phyloP scores from a whole-genome alignment of 129 eudicot species.

The Flaveria trinervia region DNA sequence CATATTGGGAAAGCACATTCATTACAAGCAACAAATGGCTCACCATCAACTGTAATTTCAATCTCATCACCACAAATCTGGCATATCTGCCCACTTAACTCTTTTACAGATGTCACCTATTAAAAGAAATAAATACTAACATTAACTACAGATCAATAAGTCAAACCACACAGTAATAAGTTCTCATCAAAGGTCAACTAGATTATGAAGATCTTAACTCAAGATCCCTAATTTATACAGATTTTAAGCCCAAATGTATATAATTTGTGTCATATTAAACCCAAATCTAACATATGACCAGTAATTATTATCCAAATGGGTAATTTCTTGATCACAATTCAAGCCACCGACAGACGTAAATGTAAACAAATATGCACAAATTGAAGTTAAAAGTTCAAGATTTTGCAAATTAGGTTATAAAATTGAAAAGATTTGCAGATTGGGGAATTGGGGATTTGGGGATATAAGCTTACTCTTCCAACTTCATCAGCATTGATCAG shows the following conservation, averaged over 20 bases:
- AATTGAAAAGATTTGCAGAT: conserved; percentile 19
- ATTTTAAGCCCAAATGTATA: background rate
- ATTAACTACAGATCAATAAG: conserved; percentile 30
- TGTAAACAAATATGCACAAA: background rate
- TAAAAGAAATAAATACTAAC: background rate
- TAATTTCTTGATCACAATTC: background rate
- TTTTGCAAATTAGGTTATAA: conserved; percentile 14
- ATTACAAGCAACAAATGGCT: conserved; percentile 90
- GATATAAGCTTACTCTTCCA: conserved; percentile 72
- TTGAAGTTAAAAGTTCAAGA: background rate
- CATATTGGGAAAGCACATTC: conserved; percentile 96
- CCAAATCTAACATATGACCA: background rate
- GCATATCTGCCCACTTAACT: conserved; percentile 81
- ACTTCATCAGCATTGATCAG: conserved; percentile 98
- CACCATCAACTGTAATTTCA: conserved; percentile 70
- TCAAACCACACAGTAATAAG: conserved; percentile 4
- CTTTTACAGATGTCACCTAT: conserved; percentile 90
- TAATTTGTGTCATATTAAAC: background rate
- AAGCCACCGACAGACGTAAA: conserved; percentile 31
- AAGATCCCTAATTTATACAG: background rate
- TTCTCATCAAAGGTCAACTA: conserved; percentile 4
- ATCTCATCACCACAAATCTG: conserved; percentile 98
- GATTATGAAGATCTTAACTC: background rate
- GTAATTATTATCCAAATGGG: background rate
- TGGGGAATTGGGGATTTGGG: conserved; percentile 1